Conservation (phyloP, 1,284 basidiomycete genomes). For the Taiwanofungus camphoratus region DNA sequence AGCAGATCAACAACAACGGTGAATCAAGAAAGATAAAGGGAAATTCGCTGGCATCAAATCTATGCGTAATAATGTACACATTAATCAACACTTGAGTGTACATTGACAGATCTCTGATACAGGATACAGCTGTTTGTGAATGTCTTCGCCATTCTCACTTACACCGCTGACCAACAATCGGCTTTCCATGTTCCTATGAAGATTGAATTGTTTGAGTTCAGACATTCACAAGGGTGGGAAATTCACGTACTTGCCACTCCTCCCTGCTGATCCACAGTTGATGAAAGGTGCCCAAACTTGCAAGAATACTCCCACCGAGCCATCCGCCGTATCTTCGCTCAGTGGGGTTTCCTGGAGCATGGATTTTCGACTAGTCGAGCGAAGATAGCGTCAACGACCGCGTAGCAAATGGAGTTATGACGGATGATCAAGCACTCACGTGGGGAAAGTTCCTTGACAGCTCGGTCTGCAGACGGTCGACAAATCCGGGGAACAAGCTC, state of each 20-base stretch:
- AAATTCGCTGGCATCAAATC: no score
- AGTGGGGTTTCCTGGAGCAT: slow-evolving; percentile 82
- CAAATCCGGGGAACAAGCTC: slow-evolving; percentile 81
- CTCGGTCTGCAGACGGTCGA: slow-evolving; percentile 82
- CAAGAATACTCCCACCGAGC: slow-evolving; percentile 91
- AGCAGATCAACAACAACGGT: background rate
- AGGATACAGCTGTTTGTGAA: no score
- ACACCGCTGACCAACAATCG: slow-evolving; percentile 74
- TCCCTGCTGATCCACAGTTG: slow-evolving; percentile 92
- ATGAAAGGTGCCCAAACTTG: slow-evolving; percentile 93
- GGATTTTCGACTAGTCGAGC: slow-evolving; percentile 65
- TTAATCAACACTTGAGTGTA: no score
- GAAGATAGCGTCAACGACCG: background rate
- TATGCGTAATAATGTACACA: no score
- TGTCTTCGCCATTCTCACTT: no score
- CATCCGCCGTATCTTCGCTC: slow-evolving; percentile 89
- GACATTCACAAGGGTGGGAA: background rate
- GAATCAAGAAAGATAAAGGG: no score
- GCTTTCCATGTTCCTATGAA: slow-evolving; percentile 66
- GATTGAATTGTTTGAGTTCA: background rate
- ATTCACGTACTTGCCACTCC: slow-evolving; percentile 73
- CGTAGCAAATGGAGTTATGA: slow-evolving; percentile 1
- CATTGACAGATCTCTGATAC: no score
- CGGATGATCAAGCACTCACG: slow-evolving; percentile 41
- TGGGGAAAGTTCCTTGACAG: slow-evolving; percentile 75